Base-by-base conservation (phyloP, 495 filamentous ascomycete genomes). In the Aspergillus baeticus region DNA sequence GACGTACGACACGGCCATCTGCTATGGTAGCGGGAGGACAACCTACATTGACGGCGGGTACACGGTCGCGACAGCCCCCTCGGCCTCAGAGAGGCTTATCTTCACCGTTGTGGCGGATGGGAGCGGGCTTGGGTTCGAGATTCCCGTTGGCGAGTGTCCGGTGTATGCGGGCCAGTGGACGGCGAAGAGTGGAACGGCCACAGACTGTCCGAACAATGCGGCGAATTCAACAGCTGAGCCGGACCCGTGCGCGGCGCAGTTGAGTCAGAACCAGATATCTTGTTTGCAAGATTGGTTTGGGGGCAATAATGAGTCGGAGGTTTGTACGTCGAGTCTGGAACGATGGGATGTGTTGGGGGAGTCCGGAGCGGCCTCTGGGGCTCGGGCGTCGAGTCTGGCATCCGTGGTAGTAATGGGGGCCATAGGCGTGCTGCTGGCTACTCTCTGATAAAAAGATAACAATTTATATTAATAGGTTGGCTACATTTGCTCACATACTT, bases 21-120 rank as follows among this genome's bases (percentile, higher is more conserved):
- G 21, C 42, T 29, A 14, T 2, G n/a, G 14, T 3, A 10, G 6
- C 11, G 10, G 26, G 10, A 14, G 20, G 11, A 29, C 20, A 1
- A 26, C 20, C 2, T 26, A n/a, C 5, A 45, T 45, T 13, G 22
- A 26, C 7, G 23, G 10, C 10, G 6, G 23, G 13, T 31, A 37
- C 5, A 29, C 21, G 7, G 23, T 43, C 11, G 50, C 37, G 23
- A 8, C 3, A 4, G 26, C 2, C 11, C n/a, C n/a, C n/a, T n/a
- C n/a, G n/a, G n/a, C n/a, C n/a, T n/a, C n/a, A n/a, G 8, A 37
- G 36, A 20, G 34, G 2, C 11, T 21, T 13, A 14, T 26, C n/a
- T 53, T 43, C 14, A 18, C 50, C 7, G 6, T 43, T 6, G 50
- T 53, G n/a, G 36, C 23, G 2, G 50, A 53, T 34, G 50, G 50